Evolutionary conservation across 2,329 filamentous ascomycete genomes (phyloP).

Genomic region (Clathrospora elynae): DNA sequence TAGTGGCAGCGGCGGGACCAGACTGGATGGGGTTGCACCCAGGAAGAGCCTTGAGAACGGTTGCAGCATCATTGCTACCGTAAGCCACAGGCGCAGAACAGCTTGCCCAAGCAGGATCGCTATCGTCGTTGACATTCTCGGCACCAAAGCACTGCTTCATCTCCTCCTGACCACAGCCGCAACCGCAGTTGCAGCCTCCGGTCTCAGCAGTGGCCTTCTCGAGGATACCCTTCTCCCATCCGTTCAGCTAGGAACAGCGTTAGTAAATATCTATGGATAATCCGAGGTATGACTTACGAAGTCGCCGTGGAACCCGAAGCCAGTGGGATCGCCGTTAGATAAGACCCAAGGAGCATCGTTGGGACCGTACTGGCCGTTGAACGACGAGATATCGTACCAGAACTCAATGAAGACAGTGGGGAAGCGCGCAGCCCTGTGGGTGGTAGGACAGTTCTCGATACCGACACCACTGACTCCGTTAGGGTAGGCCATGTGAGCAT

Average conservation of each 20-base stretch:
- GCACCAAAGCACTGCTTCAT: constrained; percentile 47
- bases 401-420: constrained; percentile 49
- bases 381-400: constrained; percentile 46
- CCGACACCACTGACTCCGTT: constrained; percentile 29
- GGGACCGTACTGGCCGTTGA: constrained; percentile 41
- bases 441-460: constrained; percentile 42
- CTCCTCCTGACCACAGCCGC: constrained; percentile 42
- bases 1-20: constrained; percentile 41
- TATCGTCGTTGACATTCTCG: constrained; percentile 42
- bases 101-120: constrained; percentile 32
- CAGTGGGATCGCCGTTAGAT: constrained; percentile 46
- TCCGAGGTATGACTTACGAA: constrained; percentile 26
- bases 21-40: constrained; percentile 49
- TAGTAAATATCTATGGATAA: background rate
- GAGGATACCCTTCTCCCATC: constrained; percentile 47
- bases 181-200: constrained; percentile 47
- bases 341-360: constrained; percentile 43
- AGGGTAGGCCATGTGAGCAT: constrained; percentile 50
- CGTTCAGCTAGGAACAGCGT: constrained; percentile 29
- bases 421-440: constrained; percentile 41
- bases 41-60: constrained; percentile 39
- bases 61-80: constrained; percentile 19
- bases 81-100: constrained; percentile 33
- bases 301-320: constrained; percentile 47
- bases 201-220: constrained; percentile 41